Evolutionary conservation across 495 filamentous ascomycete genomes (phyloP).

Genomic region (Penicillium daleae): DNA sequence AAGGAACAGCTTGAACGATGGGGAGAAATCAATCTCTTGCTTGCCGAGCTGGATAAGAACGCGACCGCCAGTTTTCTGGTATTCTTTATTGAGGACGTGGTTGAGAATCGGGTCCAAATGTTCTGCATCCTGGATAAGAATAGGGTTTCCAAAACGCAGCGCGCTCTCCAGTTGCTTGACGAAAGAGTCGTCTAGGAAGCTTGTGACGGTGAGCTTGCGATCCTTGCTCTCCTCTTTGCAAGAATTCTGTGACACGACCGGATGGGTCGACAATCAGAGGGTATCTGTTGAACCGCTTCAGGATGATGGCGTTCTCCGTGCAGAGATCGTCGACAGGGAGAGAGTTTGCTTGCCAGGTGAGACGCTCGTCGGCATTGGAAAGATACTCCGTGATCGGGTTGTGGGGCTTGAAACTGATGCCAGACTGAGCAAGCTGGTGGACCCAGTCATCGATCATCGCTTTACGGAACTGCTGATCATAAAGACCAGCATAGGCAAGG

Average conservation of each 20-base stretch:
- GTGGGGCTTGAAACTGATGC: constrained; percentile 87
- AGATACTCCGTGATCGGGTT: constrained; percentile 97
- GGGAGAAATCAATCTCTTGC: constrained; percentile 99
- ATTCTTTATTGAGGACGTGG: constrained; percentile 98
- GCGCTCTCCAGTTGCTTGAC: constrained; percentile 97
- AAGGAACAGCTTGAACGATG: constrained; percentile 92
- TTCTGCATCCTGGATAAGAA: constrained; percentile 97
- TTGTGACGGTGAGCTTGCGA: constrained; percentile 91
- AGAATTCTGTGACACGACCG: constrained; percentile 88
- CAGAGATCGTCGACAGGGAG: constrained; percentile 98
- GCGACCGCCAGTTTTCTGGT: constrained; percentile 98
- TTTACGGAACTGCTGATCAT: constrained; percentile 97
- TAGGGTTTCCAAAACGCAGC: constrained; percentile 95
- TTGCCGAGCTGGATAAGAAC: constrained; percentile 97
- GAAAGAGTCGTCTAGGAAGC: constrained; percentile 97
- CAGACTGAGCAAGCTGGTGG: constrained; percentile 85
- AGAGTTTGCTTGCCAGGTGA: constrained; percentile 93
- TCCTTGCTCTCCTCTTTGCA: constrained; percentile 93
- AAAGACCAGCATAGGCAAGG: constrained; percentile 96
- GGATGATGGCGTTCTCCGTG: constrained; percentile 96
- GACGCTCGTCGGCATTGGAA: constrained; percentile 92
- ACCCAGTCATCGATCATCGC: constrained; percentile 98
- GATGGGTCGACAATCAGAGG: constrained; percentile 98
- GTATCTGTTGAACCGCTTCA: constrained; percentile 97
- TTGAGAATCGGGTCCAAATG: constrained; percentile 96